Conservation (phyloP, 805 yeast genomes). For the Saturnispora saitoi region DNA sequence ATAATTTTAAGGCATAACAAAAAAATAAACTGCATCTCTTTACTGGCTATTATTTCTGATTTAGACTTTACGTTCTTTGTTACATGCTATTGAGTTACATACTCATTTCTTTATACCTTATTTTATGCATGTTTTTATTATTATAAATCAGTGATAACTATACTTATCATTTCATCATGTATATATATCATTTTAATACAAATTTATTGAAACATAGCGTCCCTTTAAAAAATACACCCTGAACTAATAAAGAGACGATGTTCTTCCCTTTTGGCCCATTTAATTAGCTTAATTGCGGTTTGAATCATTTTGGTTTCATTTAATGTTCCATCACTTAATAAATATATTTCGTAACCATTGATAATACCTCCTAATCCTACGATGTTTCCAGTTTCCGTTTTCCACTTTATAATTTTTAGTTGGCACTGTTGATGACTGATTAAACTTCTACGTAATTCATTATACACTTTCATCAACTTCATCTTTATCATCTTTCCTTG, state of each 20-base stretch:
- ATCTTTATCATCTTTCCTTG: constrained; percentile 12
- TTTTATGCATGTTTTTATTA: not conserved
- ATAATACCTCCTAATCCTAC: constrained; percentile 22
- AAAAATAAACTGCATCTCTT: not conserved
- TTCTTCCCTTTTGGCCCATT: constrained; percentile 70
- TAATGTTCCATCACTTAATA: constrained; percentile 47
- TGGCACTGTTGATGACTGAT: constrained; percentile 12
- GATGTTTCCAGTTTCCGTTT: constrained; percentile 17
- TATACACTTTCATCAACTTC: constrained; percentile 24
- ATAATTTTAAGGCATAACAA: not conserved
- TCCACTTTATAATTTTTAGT: constrained; percentile 24
- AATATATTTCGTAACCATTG: constrained; percentile 48
- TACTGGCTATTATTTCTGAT: not conserved
- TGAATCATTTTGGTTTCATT: constrained; percentile 48
- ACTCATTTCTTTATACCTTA: not conserved
- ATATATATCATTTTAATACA: not conserved
- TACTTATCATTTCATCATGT: not conserved
- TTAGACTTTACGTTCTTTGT: not conserved
- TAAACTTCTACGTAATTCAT: constrained; percentile 14
- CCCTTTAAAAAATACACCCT: constrained; percentile 51
- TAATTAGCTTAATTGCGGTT: constrained; percentile 55
- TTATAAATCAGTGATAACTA: not conserved
- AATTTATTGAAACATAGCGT: not conserved
- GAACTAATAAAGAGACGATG: constrained; percentile 62
- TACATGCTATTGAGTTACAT: not conserved